phyloP scores from a whole-genome alignment of 2,329 filamentous ascomycete species.

The Ophiostoma perfectum region DNA sequence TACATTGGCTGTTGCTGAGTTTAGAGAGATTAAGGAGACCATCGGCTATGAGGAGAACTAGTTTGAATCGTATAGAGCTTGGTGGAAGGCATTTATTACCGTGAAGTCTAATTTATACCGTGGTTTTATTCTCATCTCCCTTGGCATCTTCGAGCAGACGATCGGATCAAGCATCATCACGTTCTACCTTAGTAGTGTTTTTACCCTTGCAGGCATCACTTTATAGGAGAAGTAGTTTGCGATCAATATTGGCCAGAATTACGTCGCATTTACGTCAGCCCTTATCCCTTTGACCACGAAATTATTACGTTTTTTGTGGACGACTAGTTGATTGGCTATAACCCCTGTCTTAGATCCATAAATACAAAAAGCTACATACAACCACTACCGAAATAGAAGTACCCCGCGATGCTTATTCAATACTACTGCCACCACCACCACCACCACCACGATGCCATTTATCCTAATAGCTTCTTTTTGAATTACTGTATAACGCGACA shows the following conservation, averaged over 20 bases:
- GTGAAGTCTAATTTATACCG: background rate
- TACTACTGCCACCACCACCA: too few species aligned
- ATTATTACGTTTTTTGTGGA: too few species aligned
- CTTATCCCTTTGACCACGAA: too few species aligned
- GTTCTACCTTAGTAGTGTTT: background rate
- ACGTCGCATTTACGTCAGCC: background rate
- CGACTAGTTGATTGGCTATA: too few species aligned
- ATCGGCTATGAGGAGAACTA: constrained; percentile 1
- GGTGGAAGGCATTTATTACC: background rate
- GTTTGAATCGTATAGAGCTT: background rate
- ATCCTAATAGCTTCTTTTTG: too few species aligned
- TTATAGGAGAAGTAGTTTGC: background rate
- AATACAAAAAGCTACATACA: too few species aligned
- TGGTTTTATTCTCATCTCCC: background rate
- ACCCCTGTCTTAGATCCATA: too few species aligned
- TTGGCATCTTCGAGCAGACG: background rate
- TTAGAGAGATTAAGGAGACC: background rate
- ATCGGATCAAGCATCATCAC: constrained; percentile 6
- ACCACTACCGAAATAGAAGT: too few species aligned
- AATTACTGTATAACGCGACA: too few species aligned
- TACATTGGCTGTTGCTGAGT: background rate
- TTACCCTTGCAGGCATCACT: background rate
- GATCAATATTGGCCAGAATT: constrained; percentile 2
- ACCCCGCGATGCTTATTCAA: too few species aligned
- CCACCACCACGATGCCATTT: too few species aligned